Evolutionary conservation across 2,329 filamentous ascomycete genomes (phyloP), one percentile per base, ranked within the genome.

Genomic region (Fusarium austroafricanum): DNA sequence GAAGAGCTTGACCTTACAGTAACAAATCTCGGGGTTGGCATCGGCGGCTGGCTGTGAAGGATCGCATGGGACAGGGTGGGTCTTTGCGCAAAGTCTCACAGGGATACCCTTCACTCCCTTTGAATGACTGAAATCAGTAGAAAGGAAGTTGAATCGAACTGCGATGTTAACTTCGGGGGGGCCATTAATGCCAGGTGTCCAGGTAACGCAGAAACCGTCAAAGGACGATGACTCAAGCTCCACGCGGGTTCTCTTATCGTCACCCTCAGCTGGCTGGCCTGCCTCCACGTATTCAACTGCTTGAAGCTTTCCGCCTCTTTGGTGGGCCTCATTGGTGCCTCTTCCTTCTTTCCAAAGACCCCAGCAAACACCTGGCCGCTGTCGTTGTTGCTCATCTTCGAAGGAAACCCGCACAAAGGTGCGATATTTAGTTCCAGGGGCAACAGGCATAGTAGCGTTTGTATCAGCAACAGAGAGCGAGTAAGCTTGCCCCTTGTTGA

Each of bases 81-180:
- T 98, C 80, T 98, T 98, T 15, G 94, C 90, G 78, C 95, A 98
- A 1, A 98, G 86, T 55, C 96, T 86, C 6, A 99, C 94, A 0
- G 96, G 95, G 68, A 98, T 97, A 35, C 96, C 96, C 80, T 98
- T 99, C 47, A 99, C 96, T 44, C 96, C 96, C 76, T 99, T 99
- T 11, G 96, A 98, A 76, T 98, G 96, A 78, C 95, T 98, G 77
- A 98, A 99, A 77, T 99, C 96, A 10, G 96, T 99, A 1, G 96
- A 99, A 1, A 99, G 84, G 76, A 99, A 99, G 81, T 99, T 99
- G 84, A 98, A 99, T 44, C 96, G 92, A 14, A 98, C 93, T 10
- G 94, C 92, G 56, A 99, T 89, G 47, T 89, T 92, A 77, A 94
- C 96, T 73, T 97, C 94, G 5, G 91, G 83, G 0, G 83, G 79